Evolutionary conservation across 768 basidiomycete genomes (phyloP).

Genomic region (Mycena polygramma): DNA sequence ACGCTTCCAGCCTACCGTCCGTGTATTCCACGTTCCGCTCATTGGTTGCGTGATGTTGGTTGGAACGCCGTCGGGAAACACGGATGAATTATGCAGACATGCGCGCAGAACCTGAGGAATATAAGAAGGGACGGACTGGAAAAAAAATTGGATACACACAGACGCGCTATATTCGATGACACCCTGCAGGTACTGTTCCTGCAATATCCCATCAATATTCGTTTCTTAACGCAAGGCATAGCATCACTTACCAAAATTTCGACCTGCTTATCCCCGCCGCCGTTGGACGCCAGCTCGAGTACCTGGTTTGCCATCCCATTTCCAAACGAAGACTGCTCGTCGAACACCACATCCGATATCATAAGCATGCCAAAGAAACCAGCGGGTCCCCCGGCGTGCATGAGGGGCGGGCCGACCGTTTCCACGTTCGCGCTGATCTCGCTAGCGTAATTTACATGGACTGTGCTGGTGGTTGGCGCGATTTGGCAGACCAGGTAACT

Average conservation of each 20-base stretch:
- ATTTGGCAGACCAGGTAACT: constrained; percentile 30
- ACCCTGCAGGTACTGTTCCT: constrained; percentile 15
- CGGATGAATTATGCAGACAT: constrained; percentile 6
- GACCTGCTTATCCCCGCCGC: not conserved
- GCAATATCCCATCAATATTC: not conserved
- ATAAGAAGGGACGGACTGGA: not conserved
- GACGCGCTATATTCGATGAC: constrained; percentile 14
- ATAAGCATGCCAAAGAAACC: constrained; percentile 20
- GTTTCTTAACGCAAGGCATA: no score
- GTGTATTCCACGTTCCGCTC: constrained; percentile 1
- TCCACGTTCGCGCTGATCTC: constrained; percentile 4
- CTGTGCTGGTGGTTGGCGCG: constrained; percentile 7
- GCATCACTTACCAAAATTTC: constrained; percentile 14
- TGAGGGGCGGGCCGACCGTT: not conserved
- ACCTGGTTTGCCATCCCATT: no score
- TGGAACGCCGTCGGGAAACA: constrained; percentile 5
- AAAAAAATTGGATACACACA: no score
- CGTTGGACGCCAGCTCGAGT: no score
- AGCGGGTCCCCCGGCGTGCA: constrained; percentile 6
- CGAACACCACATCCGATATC: no score
- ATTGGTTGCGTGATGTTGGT: constrained; percentile 1
- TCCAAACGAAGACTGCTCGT: no score
- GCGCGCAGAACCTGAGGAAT: constrained; percentile 5
- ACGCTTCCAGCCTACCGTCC: constrained; percentile 16
- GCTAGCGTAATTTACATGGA: not conserved